A percentile compares a stretch with the other conserved stretches of the same genome.
These are phyloP conservation scores for Aegilops speltoides DNA, from an alignment of 176 grass and related monocot genomes.

Conservation along the genomic window DNA sequence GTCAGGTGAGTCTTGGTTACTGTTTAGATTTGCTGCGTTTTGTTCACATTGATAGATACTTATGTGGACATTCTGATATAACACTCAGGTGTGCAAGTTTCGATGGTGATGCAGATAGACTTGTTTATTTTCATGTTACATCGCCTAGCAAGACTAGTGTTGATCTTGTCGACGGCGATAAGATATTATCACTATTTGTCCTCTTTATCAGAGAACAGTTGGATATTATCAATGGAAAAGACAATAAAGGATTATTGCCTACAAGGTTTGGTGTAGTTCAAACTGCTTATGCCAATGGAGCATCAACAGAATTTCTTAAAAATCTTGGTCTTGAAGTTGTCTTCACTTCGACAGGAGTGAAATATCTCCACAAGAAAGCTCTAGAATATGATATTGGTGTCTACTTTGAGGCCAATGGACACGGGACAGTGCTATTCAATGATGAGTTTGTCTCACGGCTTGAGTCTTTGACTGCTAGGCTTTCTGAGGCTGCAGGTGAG, in stretches of 20 bases:
- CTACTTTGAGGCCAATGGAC: conserved; percentile 98
- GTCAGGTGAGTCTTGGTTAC: conserved; percentile 37
- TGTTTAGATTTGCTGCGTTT: not conserved
- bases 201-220: conserved; percentile 88
- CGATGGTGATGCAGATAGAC: conserved; percentile 87
- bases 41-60: not conserved
- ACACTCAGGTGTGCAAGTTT: conserved; percentile 87
- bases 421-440: conserved; percentile 79
- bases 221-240: conserved; percentile 50
- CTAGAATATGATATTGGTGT: conserved; percentile 83
- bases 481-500: conserved; percentile 47
- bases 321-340: conserved; percentile 72
- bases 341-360: conserved; percentile 86
- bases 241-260: conserved; percentile 38
- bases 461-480: conserved; percentile 33
- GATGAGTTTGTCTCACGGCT: conserved; percentile 55
- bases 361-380: conserved; percentile 93
- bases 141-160: conserved; percentile 54
- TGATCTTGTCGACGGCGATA: conserved; percentile 90
- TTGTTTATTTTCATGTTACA: conserved; percentile 71
- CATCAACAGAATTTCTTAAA: conserved; percentile 72
- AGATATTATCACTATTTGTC: conserved; percentile 88
- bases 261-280: conserved; percentile 76
- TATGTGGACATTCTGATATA: conserved; percentile 36
- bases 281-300: conserved; percentile 97